Evolutionary conservation across 345 rosid genomes (phyloP).

Genomic region (Populus deltoides): DNA sequence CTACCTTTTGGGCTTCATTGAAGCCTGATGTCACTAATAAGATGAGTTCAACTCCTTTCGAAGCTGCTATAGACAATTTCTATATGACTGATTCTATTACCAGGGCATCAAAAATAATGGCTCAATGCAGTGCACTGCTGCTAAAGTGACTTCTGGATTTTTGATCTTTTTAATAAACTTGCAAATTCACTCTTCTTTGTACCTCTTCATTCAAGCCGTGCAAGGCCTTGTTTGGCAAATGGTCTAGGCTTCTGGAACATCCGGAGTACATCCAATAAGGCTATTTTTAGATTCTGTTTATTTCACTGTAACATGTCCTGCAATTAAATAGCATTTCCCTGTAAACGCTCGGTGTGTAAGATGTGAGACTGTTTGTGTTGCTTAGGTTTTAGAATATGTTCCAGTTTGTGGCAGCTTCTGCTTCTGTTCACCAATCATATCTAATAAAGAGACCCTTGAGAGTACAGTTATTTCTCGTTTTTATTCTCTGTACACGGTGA

Average conservation of each 20-base stretch:
- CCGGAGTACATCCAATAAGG: slow-evolving; percentile 35
- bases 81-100: slow-evolving; percentile 95
- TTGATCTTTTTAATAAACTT: slow-evolving; percentile 22
- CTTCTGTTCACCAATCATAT: background rate
- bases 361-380: background rate
- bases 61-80: slow-evolving; percentile 61
- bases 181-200: slow-evolving; percentile 17
- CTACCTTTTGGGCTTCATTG: slow-evolving; percentile 63
- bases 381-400: background rate
- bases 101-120: slow-evolving; percentile 98
- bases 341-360: slow-evolving; percentile 1
- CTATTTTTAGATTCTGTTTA: slow-evolving; percentile 10
- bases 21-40: slow-evolving; percentile 46
- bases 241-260: slow-evolving; percentile 15
- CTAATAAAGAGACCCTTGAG: background rate
- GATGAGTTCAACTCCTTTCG: slow-evolving; percentile 58
- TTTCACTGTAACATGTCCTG: slow-evolving; percentile 21
- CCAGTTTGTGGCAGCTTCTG: background rate
- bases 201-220: slow-evolving; percentile 18
- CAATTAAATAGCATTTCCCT: slow-evolving; percentile 23
- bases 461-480: background rate
- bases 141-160: slow-evolving; percentile 51
- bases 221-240: background rate
- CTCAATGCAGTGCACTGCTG: slow-evolving; percentile 83
- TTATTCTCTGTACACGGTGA: too few species aligned